These are phyloP conservation scores for Pseudogymnoascus sp. DNA, from an alignment of 2,329 filamentous ascomycete genomes.

Conservation along the genomic window DNA sequence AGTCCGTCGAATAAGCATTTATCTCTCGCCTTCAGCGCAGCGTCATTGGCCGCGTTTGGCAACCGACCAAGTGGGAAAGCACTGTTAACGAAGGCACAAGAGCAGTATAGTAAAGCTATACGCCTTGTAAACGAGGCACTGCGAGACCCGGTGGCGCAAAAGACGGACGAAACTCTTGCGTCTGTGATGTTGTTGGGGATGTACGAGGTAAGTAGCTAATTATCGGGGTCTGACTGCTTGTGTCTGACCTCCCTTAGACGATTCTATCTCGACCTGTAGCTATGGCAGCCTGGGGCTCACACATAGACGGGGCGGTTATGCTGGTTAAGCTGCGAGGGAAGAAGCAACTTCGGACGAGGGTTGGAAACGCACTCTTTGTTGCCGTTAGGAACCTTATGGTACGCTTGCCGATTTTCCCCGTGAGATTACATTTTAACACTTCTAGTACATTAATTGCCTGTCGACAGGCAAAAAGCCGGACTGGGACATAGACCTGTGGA, in stretches of 20 bases:
- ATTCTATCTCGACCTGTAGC: constrained; percentile 47
- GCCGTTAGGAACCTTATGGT: constrained; percentile 56
- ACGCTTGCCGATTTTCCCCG: constrained; percentile 17
- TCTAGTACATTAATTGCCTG: constrained; percentile 53
- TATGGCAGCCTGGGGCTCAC: constrained; percentile 54
- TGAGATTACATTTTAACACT: constrained; percentile 25
- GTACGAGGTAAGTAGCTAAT: constrained; percentile 42
- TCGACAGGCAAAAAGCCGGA: constrained; percentile 44
- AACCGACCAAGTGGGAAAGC: constrained; percentile 39
- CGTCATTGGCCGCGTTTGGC: constrained; percentile 49
- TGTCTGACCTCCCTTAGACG: constrained; percentile 26
- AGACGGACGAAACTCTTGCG: constrained; percentile 51
- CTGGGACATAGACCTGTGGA: constrained; percentile 55
- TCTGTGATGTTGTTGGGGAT: constrained; percentile 53
- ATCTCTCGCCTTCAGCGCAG: constrained; percentile 51
- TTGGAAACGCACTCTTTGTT: constrained; percentile 49
- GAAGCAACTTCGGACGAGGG: constrained; percentile 46
- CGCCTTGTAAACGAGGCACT: constrained; percentile 46
- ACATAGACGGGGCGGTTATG: constrained; percentile 58
- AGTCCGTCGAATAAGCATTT: constrained; percentile 42
- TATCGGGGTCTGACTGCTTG: background rate
- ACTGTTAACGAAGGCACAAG: constrained; percentile 37
- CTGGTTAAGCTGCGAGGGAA: constrained; percentile 51
- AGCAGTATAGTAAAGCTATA: constrained; percentile 49
- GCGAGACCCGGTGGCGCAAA: constrained; percentile 41